Evolutionary conservation across 1,284 basidiomycete genomes (phyloP), one percentile per base, ranked within the genome.

Genomic region (Irpex sp.): DNA sequence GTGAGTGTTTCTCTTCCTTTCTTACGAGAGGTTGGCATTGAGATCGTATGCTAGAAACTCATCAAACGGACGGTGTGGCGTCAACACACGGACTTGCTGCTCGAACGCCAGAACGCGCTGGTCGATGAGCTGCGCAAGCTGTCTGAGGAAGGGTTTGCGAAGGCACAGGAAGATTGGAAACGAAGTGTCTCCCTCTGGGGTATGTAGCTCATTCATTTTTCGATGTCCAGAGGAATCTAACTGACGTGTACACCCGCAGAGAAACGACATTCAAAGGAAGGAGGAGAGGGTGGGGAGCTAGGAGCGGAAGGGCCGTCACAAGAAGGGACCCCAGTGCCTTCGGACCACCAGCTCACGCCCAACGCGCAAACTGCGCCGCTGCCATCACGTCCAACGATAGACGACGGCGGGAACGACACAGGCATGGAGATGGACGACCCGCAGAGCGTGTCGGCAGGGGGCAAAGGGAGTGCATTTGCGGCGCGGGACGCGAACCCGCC

Each of bases 41-140:
- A 48, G 26, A 56, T 17, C 0, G 6, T 40, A 17, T 52, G 48
- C 21, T 31, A 92, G 90, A 93, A 93, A 85, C 81, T 94, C 34
- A 92, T 92, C 74, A 93, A 92, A 72, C 84, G 91, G 6, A 89
- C 89, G 11, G 84, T 93, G 13, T 92, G 89, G 74, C 70, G 76
- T 0, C 89, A 91, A 6, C 91, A 93, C 70, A 80, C 82, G 51
- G 80, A 81, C 57, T 77, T 91, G 19, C 78, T 93, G 13, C 77
- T 80, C 0, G 80, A 87, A 62, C 80, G 86, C 57, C 87, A 91
- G 70, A 87, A 90, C 1, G 80, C 81, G 51, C 73, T 92, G 0
- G 76, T 93, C 13, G 77, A 73, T 19, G 83, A 90, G 70, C 82
- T 93, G 9, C 77, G 78, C 36, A 71, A 75, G 15, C 76, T 87